phyloP scores from a whole-genome alignment of 2,329 filamentous ascomycete genomes.

The Microdochium trichocladiopsis region DNA sequence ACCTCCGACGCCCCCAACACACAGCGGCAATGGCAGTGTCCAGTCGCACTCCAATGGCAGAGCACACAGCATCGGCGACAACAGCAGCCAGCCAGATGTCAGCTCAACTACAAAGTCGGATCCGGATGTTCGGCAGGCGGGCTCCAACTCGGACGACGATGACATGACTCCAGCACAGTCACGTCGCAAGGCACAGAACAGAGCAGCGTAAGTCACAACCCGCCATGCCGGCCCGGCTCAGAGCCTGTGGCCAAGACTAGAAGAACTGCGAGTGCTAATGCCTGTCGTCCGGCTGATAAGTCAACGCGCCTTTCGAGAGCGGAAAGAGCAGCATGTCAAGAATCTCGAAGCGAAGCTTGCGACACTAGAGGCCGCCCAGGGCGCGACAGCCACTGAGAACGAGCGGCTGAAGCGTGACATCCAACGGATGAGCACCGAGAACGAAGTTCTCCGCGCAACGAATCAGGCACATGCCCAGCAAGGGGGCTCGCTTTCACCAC shows the following conservation, averaged over 20 bases:
- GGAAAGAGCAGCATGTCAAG: slow-evolving; percentile 90
- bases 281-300: slow-evolving; percentile 48
- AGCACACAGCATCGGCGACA: slow-evolving; percentile 7
- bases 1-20: slow-evolving; percentile 45
- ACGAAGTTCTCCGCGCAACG: slow-evolving; percentile 84
- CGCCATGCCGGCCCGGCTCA: too few species aligned
- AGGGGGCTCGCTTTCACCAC: slow-evolving; percentile 32
- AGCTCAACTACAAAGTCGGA: slow-evolving; percentile 31
- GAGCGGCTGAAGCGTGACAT: slow-evolving; percentile 79
- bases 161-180: slow-evolving; percentile 50
- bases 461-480: slow-evolving; percentile 15
- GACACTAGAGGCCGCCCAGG: slow-evolving; percentile 66
- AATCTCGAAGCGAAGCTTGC: slow-evolving; percentile 85
- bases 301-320: slow-evolving; percentile 91
- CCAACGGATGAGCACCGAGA: slow-evolving; percentile 80
- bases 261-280: too few species aligned
- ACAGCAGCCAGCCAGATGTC: slow-evolving; percentile 20
- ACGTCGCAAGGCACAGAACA: slow-evolving; percentile 53
- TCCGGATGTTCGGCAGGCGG: slow-evolving; percentile 25
- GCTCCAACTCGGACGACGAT: slow-evolving; percentile 49
- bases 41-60: slow-evolving; percentile 15
- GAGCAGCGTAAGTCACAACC: slow-evolving; percentile 47
- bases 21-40: slow-evolving; percentile 13
- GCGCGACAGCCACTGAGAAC: slow-evolving; percentile 72
- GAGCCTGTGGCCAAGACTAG: too few species aligned